These are phyloP conservation scores for Borovskyia barvae DNA, from an alignment of 208 protist genomes.

Conservation along the genomic window DNA sequence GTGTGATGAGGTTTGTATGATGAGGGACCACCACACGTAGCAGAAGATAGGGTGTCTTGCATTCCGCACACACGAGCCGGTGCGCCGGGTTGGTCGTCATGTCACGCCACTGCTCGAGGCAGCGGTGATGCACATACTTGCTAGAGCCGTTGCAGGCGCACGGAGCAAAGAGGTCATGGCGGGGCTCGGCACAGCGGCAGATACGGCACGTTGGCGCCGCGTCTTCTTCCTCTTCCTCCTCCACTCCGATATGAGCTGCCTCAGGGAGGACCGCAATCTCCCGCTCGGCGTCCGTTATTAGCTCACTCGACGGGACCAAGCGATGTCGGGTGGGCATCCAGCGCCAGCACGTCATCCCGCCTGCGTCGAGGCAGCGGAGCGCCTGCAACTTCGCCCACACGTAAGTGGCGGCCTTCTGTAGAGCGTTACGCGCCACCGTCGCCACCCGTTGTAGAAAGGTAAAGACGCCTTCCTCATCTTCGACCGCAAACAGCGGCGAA, in stretches of 20 bases:
- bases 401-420: neutral
- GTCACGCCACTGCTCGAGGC: constrained; percentile 26
- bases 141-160: constrained; percentile 30
- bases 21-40: constrained; percentile 20
- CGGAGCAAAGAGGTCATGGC: constrained; percentile 23
- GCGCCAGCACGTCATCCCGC: neutral
- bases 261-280: constrained; percentile 9
- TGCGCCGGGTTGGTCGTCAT: constrained; percentile 29
- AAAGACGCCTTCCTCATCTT: constrained; percentile 2
- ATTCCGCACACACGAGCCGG: constrained; percentile 28
- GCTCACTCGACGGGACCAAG: constrained; percentile 6
- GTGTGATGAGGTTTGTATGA: constrained; percentile 13
- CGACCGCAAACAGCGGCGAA: constrained; percentile 9
- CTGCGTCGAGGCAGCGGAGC: neutral
- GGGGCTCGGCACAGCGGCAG: constrained; percentile 19
- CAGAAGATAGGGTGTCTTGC: constrained; percentile 28
- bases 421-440: neutral
- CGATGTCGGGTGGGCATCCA: constrained; percentile 5
- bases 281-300: constrained; percentile 1
- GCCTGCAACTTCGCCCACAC: neutral
- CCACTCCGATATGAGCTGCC: neutral
- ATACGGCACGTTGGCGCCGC: constrained; percentile 21
- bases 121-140: constrained; percentile 24
- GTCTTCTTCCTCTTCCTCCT: constrained; percentile 13
- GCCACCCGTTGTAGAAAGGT: constrained; percentile 7